Base-by-base conservation (phyloP, 2,329 filamentous ascomycete genomes). In the Aspergillus calidoustus region DNA sequence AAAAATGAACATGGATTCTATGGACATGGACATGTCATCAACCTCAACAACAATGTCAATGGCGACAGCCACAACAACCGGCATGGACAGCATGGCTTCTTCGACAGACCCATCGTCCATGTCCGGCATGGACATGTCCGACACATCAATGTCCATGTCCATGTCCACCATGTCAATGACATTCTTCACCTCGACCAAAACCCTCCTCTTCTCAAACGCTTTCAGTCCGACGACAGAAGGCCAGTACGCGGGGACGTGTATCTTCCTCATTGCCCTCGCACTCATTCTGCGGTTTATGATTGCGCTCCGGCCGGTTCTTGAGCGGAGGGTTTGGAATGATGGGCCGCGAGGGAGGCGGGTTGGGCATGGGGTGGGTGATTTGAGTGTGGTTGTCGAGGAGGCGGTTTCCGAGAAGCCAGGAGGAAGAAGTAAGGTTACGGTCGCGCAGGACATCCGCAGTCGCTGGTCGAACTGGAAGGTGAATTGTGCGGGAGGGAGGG, bases 171-270 rank as follows among this genome's bases (percentile, higher is more conserved):
- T 70, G 68, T 51, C 62, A 34, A 70, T 70, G 68, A 64, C 63
- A 30, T 70, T 70, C 58, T 89, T 89, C 71, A 85, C 81, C 63
- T 81, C 81, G 57, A 84, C 84, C 53, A 78, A 74, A 58, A 90
- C 88, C 1, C 81, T 88, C 2, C 82, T 91, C 56, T 91, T 83
- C 79, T 87, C 90, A 13, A 74, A 78, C 23, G 75, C 81, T 51
- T 97, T 92, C 91, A 89, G 89, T 4, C 93, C 93, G 7, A 77
- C 72, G 34, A 87, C 79, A 43, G 80, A 84, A 13, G 91, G 89
- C 70, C 81, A 85, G 60, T 97, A 97, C 78, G 91, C 91, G 4
- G 93, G 87, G 54, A 95, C 92, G 30, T 95, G 93, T 82, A 90
- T 97, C 76, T 97, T 97, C 80, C 84, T 97, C 63, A 88, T 96